Base-by-base conservation (phyloP, 2,329 filamentous ascomycete species). In the Cladosporium sp. region DNA sequence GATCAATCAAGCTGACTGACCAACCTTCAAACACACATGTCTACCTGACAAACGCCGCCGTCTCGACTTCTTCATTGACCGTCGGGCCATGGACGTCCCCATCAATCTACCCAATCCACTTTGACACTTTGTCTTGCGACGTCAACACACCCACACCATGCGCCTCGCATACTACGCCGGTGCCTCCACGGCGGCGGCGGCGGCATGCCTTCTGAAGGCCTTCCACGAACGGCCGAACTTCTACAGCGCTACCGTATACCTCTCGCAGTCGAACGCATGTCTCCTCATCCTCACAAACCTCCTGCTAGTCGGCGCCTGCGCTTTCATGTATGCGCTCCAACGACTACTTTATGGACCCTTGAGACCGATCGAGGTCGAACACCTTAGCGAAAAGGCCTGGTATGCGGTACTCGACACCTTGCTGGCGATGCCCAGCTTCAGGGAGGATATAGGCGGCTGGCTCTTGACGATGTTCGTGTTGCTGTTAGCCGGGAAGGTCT, bases 381-480 rank as follows among this genome's bases (percentile, higher is more conserved):
- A 97, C 68, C 81, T 99, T 12, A 96, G 95, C 66, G 93, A 99
- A 70, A 92, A 92, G 70, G 91, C 88, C 43, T 99, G 95, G 95
- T 96, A 96, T 66, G 92, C 93, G 34, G 88, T 97, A 36, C 96
- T 92, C 41, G 93, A 99, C 73, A 99, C 93, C 57, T 89, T 91
- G 64, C 77, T 99, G 57, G 93, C 93, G 24, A 97, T 99, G 92
- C 96, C 93, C 24, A 96, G 96, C 58, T 97, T 99, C 70, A 80
- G 93, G 39, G 93, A 96, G 56, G 91, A 97, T 67, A 84, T 99
- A 15, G 92, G 93, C 39, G 88, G 87, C 37, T 95, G 90, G 84
- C 96, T 97, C 64, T 76, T 99, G 53, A 84, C 93, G 63, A 97
- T 99, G 91, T 97, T 99, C 69, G 88, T 95, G 13, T 84, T 86